Base-by-base conservation (phyloP, 2,329 filamentous ascomycete species). In the Botrytis deweyae region DNA sequence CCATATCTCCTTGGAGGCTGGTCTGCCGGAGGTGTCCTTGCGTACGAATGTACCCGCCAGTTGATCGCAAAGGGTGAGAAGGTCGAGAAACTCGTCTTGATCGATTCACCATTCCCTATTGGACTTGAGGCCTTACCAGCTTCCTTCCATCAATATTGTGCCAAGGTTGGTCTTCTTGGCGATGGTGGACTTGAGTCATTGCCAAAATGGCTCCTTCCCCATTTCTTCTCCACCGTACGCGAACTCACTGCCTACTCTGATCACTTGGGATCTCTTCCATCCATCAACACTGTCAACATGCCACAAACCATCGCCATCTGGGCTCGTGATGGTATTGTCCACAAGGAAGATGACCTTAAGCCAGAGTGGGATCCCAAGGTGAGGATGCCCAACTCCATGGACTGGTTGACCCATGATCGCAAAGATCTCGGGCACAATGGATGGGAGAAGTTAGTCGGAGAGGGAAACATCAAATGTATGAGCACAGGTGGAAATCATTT, bases 1-100 rank as follows among this genome's bases (percentile, higher is more conserved):
- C 89, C 90, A 0, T 93, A 92, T 81, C 86, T 86, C 72, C 82
- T 93, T 1, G 88, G 89, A 25, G 92, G 92, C 42, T 94, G 92
- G 92, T 93, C 89, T 25, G 91, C 91, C 1, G 92, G 92, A 40
- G 92, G 92, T 58, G 90, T 93, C 69, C 89, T 90, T 74, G 91
- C 91, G 59, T 93, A 88, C 78, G 89, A 92, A 77, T 89, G 89
- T 10, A 87, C 89, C 14, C 86, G 87, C 69, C 87, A 90, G 75
- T 84, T 92, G 25, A 85, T 86, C 73, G 84, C 85, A 75, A 85
- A 85, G 4, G 87, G 88, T 25, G 87, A 91, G 64, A 81, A 80
- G 36, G 88, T 92, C 9, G 86, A 88, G 8, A 83, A 87, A 70
- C 84, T 92, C 18, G 83, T 92, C 72, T 84, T 92, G 70, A 87